Evolutionary conservation across 75 land plant genomes (phyloP).

Genomic region (Selaginella tamariscina): DNA sequence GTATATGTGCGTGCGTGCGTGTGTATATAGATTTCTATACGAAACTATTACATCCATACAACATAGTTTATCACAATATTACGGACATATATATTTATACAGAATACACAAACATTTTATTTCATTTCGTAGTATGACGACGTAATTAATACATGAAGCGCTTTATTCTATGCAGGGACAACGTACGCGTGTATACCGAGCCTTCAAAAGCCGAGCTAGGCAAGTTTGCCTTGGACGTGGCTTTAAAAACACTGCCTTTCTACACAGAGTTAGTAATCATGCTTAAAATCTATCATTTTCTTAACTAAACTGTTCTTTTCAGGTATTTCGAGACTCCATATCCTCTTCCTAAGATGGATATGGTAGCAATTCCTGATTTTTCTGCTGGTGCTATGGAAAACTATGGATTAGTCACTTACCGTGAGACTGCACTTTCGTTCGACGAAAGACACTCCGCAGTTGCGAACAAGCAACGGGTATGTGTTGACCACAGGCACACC

Average conservation of each 20-base stretch:
- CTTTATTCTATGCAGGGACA: constrained; percentile 33
- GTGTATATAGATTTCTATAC: too few species aligned
- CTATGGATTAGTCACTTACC: constrained; percentile 92
- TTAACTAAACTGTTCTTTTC: neutral
- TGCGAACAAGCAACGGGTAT: constrained; percentile 83
- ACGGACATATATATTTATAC: too few species aligned
- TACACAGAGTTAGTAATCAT: constrained; percentile 75
- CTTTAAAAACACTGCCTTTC: constrained; percentile 59
- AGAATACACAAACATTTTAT: too few species aligned
- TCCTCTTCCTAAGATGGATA: constrained; percentile 84
- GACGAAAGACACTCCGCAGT: constrained; percentile 91
- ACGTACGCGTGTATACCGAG: constrained; percentile 77
- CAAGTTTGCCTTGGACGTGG: constrained; percentile 84
- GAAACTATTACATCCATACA: too few species aligned
- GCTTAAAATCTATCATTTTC: constrained; percentile 2
- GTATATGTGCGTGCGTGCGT: too few species aligned
- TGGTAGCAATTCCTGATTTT: constrained; percentile 97
- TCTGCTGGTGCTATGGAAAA: constrained; percentile 99
- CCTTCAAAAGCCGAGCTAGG: constrained; percentile 76
- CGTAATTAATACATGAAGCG: too few species aligned
- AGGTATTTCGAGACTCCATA: constrained; percentile 86
- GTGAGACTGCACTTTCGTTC: constrained; percentile 82
- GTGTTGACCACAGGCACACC: too few species aligned
- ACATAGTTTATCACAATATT: too few species aligned
- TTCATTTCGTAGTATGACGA: too few species aligned